Conservation (phyloP, 345 rosid species). For the Kernera saxatilis region DNA sequence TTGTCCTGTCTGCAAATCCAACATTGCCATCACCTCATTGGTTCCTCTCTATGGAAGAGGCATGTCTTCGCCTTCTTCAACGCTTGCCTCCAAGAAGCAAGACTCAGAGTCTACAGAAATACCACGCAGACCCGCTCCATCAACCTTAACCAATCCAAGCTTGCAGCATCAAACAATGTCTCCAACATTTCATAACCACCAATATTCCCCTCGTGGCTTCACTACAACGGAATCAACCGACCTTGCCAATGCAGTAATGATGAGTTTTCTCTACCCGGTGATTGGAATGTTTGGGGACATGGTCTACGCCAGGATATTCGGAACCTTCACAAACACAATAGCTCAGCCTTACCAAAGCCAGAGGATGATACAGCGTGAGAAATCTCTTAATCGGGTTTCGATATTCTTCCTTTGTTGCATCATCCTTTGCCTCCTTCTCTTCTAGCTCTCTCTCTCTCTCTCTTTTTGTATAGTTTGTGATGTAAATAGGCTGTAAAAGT, state of each 20-base stretch:
- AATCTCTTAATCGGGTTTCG: constrained; percentile 70
- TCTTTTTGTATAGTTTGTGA: constrained; percentile 5
- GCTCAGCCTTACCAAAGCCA: constrained; percentile 47
- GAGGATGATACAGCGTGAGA: constrained; percentile 58
- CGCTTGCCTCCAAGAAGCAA: constrained; percentile 10
- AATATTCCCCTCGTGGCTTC: constrained; percentile 33
- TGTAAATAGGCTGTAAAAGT: constrained; percentile 28
- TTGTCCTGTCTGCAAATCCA: constrained; percentile 87
- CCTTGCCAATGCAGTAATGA: constrained; percentile 39
- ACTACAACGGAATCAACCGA: constrained; percentile 34
- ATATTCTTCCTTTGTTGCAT: constrained; percentile 71
- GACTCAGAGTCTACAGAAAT: constrained; percentile 27
- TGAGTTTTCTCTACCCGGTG: constrained; percentile 42
- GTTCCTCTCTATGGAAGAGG: constrained; percentile 93
- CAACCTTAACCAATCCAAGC: constrained; percentile 11
- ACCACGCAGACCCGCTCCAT: constrained; percentile 61
- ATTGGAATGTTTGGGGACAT: constrained; percentile 63
- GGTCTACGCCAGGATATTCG: constrained; percentile 46
- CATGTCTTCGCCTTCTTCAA: constrained; percentile 33
- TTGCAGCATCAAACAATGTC: constrained; percentile 18
- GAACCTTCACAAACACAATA: constrained; percentile 44
- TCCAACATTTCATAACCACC: constrained; percentile 12
- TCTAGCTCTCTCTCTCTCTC: constrained; percentile 10
- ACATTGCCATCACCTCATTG: constrained; percentile 51
- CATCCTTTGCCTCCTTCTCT: constrained; percentile 57